Evolutionary conservation across 2,329 filamentous ascomycete species (phyloP).

Genomic region (Claviceps sp.): DNA sequence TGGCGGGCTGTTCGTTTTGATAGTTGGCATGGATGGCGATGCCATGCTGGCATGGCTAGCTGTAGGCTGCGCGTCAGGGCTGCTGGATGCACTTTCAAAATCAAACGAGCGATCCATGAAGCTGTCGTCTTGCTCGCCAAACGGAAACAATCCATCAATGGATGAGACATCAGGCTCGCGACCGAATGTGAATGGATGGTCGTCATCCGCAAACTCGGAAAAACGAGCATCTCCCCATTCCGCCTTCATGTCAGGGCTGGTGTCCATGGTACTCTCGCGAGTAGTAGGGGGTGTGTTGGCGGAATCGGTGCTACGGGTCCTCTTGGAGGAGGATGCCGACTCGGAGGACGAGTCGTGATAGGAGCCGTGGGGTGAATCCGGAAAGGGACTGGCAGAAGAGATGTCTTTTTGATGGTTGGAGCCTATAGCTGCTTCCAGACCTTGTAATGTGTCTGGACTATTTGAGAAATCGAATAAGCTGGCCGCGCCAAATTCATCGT

Average conservation of each 20-base stretch:
- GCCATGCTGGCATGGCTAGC: conserved; percentile 20
- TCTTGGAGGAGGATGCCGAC: conserved; percentile 34
- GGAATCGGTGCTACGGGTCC: conserved; percentile 31
- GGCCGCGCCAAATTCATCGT: conserved; percentile 21
- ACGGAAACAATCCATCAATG: conserved; percentile 18
- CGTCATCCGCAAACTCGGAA: conserved; percentile 24
- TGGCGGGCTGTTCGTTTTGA: conserved; percentile 21
- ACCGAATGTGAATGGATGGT: conserved; percentile 22
- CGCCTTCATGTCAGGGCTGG: conserved; percentile 25
- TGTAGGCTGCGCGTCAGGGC: conserved; percentile 28
- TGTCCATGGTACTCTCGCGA: conserved; percentile 30
- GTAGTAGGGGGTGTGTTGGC: conserved; percentile 28
- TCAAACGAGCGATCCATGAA: conserved; percentile 39
- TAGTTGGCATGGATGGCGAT: conserved; percentile 29
- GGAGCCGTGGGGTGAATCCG: conserved; percentile 27
- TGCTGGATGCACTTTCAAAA: conserved; percentile 45
- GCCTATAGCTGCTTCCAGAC: conserved; percentile 17
- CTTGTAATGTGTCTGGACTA: conserved; percentile 24
- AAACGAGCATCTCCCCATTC: conserved; percentile 28
- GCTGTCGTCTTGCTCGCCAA: conserved; percentile 24
- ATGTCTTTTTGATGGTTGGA: conserved; percentile 20
- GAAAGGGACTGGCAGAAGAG: conserved; percentile 24
- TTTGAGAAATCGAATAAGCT: conserved; percentile 23
- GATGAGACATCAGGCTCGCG: conserved; percentile 13
- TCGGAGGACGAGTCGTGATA: conserved; percentile 39